Evolutionary conservation across 2,329 filamentous ascomycete genomes (phyloP).

Genomic region (Salinomyces thailandicus): DNA sequence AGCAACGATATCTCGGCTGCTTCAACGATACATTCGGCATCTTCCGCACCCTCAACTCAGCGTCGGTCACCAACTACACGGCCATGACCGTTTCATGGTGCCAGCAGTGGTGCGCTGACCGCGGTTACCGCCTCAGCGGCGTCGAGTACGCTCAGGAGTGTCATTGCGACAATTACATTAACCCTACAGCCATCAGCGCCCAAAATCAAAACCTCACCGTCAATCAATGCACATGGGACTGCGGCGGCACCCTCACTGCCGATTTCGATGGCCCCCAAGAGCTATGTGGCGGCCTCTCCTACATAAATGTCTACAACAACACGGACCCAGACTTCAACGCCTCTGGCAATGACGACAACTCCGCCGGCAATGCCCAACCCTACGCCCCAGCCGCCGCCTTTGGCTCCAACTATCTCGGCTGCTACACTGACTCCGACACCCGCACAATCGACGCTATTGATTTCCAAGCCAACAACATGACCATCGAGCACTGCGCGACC

Average conservation of each 20-base stretch:
- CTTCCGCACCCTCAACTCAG: conserved; percentile 18
- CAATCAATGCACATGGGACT: conserved; percentile 17
- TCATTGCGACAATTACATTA: conserved; percentile 25
- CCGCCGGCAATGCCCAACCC: conserved; percentile 13
- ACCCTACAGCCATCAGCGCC: conserved; percentile 16
- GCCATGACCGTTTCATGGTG: conserved; percentile 27
- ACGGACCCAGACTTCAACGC: conserved; percentile 19
- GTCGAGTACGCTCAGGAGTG: conserved; percentile 26
- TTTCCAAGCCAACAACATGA: conserved; percentile 15
- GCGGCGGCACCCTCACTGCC: conserved; percentile 20
- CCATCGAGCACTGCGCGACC: conserved; percentile 18
- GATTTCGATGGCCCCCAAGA: conserved; percentile 15
- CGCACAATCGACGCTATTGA: conserved; percentile 16
- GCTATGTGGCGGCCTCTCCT: conserved; percentile 23
- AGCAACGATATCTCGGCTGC: conserved; percentile 26
- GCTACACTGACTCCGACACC: conserved; percentile 17
- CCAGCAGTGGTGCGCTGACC: conserved; percentile 21
- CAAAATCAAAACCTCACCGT: conserved; percentile 6
- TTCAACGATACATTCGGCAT: conserved; percentile 23
- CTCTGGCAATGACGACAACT: conserved; percentile 12
- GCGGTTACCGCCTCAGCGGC: conserved; percentile 23
- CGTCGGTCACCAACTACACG: conserved; percentile 14
- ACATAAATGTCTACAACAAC: conserved; percentile 26
- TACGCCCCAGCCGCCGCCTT: conserved; percentile 12
- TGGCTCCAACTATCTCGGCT: conserved; percentile 22